These are phyloP conservation scores for Stagonosporopsis tanaceti DNA, from an alignment of 2,329 filamentous ascomycete genomes.

Conservation along the genomic window DNA sequence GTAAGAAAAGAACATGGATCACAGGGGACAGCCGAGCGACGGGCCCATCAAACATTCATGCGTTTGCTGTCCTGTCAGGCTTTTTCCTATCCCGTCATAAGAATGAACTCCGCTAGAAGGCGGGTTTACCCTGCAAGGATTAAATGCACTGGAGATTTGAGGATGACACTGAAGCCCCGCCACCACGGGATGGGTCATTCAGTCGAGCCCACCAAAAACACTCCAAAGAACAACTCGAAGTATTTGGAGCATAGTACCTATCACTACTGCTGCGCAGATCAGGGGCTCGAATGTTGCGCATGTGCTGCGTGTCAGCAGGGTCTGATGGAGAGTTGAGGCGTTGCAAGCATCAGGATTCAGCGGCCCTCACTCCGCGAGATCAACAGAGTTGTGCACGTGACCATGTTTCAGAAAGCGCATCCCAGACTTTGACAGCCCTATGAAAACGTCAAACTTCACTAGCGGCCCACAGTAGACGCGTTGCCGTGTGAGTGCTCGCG, in stretches of 20 bases:
- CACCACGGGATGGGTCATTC: constrained; percentile 2
- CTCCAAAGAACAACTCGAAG: background rate
- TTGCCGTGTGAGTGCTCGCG: constrained; percentile 28
- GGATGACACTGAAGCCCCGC: constrained; percentile 23
- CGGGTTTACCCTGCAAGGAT: constrained; percentile 34
- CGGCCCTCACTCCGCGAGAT: constrained; percentile 1
- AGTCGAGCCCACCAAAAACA: background rate
- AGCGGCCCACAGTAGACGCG: constrained; percentile 24
- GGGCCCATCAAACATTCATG: constrained; percentile 47
- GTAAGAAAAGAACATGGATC: constrained; percentile 41
- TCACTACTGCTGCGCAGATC: background rate
- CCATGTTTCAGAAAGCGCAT: constrained; percentile 18
- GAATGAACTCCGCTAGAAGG: constrained; percentile 21
- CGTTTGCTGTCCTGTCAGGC: constrained; percentile 45
- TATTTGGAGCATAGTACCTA: too few relatives aligned
- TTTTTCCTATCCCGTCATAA: constrained; percentile 40
- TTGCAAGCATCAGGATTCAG: constrained; percentile 12
- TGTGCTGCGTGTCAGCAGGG: background rate
- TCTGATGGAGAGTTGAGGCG: constrained; percentile 14
- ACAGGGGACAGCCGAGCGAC: constrained; percentile 35
- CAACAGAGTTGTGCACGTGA: constrained; percentile 10
- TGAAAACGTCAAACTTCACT: constrained; percentile 15
- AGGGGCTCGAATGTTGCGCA: background rate
- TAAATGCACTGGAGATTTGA: constrained; percentile 34
- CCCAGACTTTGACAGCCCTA: constrained; percentile 14